Evolutionary conservation across 768 basidiomycete genomes (phyloP).

Genomic region (Fomitopsis serialis): DNA sequence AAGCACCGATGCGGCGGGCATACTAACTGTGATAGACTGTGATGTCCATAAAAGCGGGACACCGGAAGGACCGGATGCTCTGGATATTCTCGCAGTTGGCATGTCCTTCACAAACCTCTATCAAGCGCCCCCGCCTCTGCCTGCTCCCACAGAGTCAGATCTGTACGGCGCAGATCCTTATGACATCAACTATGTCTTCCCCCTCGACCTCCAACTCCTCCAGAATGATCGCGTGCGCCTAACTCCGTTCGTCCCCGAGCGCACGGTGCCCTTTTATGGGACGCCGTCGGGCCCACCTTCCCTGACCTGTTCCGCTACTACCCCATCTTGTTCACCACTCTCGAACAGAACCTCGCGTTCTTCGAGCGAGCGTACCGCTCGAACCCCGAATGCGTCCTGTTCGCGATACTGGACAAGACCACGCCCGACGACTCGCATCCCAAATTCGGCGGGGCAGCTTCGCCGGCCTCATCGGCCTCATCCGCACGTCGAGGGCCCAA

Average conservation of each 20-base stretch:
- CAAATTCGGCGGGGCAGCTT: constrained; percentile 23
- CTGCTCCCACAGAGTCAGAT: not conserved
- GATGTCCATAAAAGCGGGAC: too few species aligned
- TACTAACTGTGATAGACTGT: too few species aligned
- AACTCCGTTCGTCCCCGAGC: constrained; percentile 33
- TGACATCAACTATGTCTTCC: constrained; percentile 35
- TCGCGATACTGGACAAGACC: constrained; percentile 37
- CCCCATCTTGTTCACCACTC: constrained; percentile 19
- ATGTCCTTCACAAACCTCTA: too few species aligned
- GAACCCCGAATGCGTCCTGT: constrained; percentile 20
- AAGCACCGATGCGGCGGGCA: too few species aligned
- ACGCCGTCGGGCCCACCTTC: constrained; percentile 15
- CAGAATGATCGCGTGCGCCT: constrained; percentile 34
- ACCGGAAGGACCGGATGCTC: too few species aligned
- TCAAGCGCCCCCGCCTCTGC: too few species aligned
- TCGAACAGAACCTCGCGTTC: constrained; percentile 16
- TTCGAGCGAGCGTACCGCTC: constrained; percentile 15
- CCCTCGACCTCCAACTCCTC: constrained; percentile 26
- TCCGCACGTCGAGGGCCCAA: constrained; percentile 23
- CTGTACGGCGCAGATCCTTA: constrained; percentile 26
- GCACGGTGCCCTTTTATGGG: constrained; percentile 27
- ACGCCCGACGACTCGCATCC: constrained; percentile 22
- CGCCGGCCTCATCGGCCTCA: constrained; percentile 36
- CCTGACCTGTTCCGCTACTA: constrained; percentile 27
- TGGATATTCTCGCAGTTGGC: too few species aligned